Base-by-base conservation (phyloP, 1,284 basidiomycete species). In the Apiotrichum porosum region DNA sequence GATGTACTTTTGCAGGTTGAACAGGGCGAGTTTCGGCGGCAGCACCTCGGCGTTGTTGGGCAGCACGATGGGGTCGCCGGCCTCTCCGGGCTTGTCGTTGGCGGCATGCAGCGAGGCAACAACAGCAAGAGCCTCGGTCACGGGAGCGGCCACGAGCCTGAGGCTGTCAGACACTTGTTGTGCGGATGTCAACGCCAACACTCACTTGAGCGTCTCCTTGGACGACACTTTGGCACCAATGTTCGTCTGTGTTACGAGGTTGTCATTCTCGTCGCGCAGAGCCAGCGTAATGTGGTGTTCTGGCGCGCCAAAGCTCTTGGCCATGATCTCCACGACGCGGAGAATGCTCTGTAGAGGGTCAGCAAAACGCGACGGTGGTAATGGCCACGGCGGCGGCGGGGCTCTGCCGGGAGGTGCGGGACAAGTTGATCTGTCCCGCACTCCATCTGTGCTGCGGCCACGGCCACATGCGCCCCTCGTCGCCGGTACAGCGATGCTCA, bases 191-290 rank as follows among this genome's bases (percentile, higher is more conserved):
- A 15, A 17, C 14, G 9, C 37, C 14, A 21, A 21, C 18, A 80
- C 82, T 61, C 64, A 91, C 88, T 84, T 90, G 47, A 93, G 76
- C 56, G 85, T 82, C 46, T 80, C 80, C 68, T 87, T 88, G 46
- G 79, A 78, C 72, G 81, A 83, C 54, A 92, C 88, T 75, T 86
- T 88, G 74, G 81, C 65, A 81, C 79, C 64, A 89, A 73, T 68
- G 88, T 94, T 67, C 54, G 88, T 85, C 63, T 91, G 88, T 22
- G 91, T 94, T n/a, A 97, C 84, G 39, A 97, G 75, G 62, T 88
- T 86, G 58, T 91, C 88, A 23, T 79, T 81, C 60, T 92, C 88
- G 64, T 95, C 91, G 58, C 93, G 79, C 49, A 97, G 72, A 2
- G 90, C 88, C 62, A 85, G 92, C 51, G 88, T 79, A 4, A 82